Evolutionary conservation across 2,329 filamentous ascomycete genomes (phyloP).

Genomic region (Fusarium transvaalense): DNA sequence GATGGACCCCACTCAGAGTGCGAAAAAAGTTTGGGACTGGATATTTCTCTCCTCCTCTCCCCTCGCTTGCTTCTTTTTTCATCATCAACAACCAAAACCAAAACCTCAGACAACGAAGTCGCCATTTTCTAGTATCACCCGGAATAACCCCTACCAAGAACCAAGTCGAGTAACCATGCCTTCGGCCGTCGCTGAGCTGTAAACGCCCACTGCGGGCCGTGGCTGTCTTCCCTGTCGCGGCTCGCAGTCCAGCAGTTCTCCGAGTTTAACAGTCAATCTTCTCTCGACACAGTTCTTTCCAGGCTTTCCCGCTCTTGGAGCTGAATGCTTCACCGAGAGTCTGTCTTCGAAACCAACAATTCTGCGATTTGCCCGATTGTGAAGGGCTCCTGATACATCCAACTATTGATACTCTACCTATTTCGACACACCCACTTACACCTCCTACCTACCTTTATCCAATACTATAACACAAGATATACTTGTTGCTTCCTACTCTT

Average conservation of each 20-base stretch:
- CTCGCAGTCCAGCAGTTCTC: conserved; percentile 89
- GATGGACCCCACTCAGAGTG: conserved; percentile 42
- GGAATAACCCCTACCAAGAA: conserved; percentile 59
- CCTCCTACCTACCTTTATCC: background rate
- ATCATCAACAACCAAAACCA: conserved; percentile 52
- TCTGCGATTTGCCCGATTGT: conserved; percentile 49
- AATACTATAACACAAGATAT: conserved; percentile 13
- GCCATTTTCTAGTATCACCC: conserved; percentile 52
- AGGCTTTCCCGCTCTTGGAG: conserved; percentile 64
- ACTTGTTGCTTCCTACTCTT: conserved; percentile 3
- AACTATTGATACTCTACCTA: conserved; percentile 14
- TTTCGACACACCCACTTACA: background rate
- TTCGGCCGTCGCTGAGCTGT: conserved; percentile 90
- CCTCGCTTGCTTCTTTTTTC: conserved; percentile 44
- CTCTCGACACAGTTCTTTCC: conserved; percentile 75
- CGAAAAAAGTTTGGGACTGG: conserved; percentile 48
- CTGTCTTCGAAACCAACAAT: conserved; percentile 55
- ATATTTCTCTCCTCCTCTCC: conserved; percentile 48
- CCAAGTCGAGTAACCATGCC: conserved; percentile 79
- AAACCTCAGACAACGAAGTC: conserved; percentile 74
- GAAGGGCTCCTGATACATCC: conserved; percentile 46
- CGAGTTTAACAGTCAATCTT: conserved; percentile 72
- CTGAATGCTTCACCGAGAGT: conserved; percentile 54
- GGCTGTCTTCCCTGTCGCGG: conserved; percentile 61
- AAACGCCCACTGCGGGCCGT: conserved; percentile 85